Evolutionary conservation across 345 rosid genomes (phyloP).

Genomic region (Gossypium mustelinum): DNA sequence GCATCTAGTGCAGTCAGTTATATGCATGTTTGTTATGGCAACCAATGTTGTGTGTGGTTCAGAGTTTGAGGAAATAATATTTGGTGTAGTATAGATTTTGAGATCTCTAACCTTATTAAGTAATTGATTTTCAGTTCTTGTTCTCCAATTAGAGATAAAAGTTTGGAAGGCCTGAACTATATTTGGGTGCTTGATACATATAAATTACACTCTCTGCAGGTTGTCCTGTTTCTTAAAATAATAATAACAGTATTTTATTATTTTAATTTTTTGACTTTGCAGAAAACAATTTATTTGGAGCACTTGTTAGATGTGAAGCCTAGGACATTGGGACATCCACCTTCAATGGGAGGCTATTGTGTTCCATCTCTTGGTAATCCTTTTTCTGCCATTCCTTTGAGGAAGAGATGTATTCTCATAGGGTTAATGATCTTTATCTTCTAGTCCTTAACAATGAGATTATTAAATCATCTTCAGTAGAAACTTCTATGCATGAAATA

Average conservation of each 20-base stretch:
- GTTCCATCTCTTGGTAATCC: constrained; percentile 31
- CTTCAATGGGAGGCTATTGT: constrained; percentile 15
- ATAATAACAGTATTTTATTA: not conserved
- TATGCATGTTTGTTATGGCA: not conserved
- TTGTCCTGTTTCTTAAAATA: not conserved
- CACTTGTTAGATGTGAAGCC: constrained; percentile 25
- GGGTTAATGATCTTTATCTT: constrained; percentile 1
- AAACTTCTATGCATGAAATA: not conserved
- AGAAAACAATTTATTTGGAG: constrained; percentile 44
- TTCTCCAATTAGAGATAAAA: not conserved
- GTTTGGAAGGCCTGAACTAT: not conserved
- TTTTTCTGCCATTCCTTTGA: constrained; percentile 4
- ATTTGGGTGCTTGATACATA: constrained; percentile 1
- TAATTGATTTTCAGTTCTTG: not conserved
- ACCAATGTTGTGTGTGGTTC: not conserved
- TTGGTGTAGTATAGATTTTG: constrained; percentile 8
- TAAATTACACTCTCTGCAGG: not conserved
- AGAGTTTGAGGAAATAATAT: constrained; percentile 3
- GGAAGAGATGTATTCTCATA: not conserved
- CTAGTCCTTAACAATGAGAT: not conserved
- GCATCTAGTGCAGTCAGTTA: not conserved
- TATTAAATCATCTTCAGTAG: not conserved
- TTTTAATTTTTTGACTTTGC: constrained; percentile 17
- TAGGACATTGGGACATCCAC: constrained; percentile 20
- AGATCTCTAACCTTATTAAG: not conserved